Evolutionary conservation across 2,329 filamentous ascomycete genomes (phyloP).

Genomic region (Raffaelea arxii): DNA sequence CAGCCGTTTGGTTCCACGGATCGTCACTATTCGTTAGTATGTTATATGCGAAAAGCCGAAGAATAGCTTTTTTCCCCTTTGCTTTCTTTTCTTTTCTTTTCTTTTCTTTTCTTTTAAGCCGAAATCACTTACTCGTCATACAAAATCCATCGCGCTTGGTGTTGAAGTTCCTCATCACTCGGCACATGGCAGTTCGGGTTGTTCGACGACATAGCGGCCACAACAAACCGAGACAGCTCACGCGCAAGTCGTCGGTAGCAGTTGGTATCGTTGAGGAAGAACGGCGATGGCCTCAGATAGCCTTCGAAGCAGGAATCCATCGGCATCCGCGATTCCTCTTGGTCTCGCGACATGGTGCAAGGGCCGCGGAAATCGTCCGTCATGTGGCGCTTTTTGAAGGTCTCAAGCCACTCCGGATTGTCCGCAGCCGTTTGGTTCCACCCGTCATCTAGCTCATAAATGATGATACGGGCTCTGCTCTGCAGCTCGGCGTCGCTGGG

Average conservation of each 20-base stretch:
- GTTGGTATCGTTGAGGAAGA: constrained; percentile 50
- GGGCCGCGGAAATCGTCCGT: background rate
- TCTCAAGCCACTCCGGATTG: constrained; percentile 40
- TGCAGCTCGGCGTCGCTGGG: constrained; percentile 43
- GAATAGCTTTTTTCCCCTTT: no score
- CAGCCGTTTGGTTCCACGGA: constrained; percentile 54
- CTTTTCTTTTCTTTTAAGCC: no score
- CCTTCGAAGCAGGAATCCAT: background rate
- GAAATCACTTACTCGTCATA: constrained; percentile 55
- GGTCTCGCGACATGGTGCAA: background rate
- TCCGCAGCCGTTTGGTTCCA: constrained; percentile 57
- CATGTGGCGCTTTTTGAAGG: constrained; percentile 37
- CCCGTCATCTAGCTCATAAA: constrained; percentile 51
- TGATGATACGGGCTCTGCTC: constrained; percentile 47
- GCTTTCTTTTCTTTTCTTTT: no score
- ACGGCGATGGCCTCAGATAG: constrained; percentile 21
- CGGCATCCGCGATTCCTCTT: background rate
- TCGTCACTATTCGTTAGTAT: constrained; percentile 36
- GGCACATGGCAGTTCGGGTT: constrained; percentile 51
- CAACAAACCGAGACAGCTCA: constrained; percentile 43
- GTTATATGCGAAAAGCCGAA: background rate
- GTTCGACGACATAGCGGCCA: constrained; percentile 44
- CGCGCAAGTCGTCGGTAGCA: constrained; percentile 47
- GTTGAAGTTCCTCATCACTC: constrained; percentile 52
- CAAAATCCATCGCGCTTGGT: constrained; percentile 53